Evolutionary conservation across 2,329 filamentous ascomycete species (phyloP).

Genomic region (Neonectria neomacrospora): DNA sequence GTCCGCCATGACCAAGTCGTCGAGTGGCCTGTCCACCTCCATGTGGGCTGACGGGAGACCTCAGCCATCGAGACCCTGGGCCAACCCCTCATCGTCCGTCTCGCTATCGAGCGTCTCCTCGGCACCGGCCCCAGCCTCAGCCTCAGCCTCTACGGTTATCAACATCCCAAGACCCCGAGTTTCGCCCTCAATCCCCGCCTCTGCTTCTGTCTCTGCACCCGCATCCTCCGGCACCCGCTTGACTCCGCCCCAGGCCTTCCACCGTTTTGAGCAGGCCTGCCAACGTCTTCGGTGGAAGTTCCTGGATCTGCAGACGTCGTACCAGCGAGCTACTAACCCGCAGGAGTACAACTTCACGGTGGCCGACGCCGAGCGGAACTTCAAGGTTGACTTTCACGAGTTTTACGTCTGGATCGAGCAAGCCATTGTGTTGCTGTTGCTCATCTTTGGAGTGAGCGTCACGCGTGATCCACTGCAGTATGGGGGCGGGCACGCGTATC

Average conservation of each 20-base stretch:
- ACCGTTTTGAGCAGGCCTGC: constrained; percentile 69
- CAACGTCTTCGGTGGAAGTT: constrained; percentile 72
- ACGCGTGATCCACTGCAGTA: constrained; percentile 41
- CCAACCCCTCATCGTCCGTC: constrained; percentile 25
- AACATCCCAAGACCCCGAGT: constrained; percentile 1
- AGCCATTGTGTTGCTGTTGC: constrained; percentile 74
- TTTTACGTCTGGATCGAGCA: constrained; percentile 80
- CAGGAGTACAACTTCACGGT: constrained; percentile 48
- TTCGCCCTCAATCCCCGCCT: not conserved
- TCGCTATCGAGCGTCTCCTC: constrained; percentile 29
- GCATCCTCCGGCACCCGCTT: constrained; percentile 33
- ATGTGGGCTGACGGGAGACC: constrained; percentile 41
- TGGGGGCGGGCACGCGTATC: constrained; percentile 65
- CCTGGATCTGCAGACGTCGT: constrained; percentile 67
- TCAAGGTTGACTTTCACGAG: constrained; percentile 82
- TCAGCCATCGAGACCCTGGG: constrained; percentile 6
- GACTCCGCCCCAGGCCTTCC: constrained; percentile 57
- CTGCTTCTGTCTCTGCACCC: not conserved
- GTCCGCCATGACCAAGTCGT: constrained; percentile 31
- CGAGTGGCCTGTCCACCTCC: constrained; percentile 36
- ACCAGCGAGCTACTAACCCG: constrained; percentile 60
- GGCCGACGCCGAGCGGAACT: constrained; percentile 71
- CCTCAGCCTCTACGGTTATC: not conserved
- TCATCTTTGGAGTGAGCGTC: constrained; percentile 69
- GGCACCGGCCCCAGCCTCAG: not conserved